Evolutionary conservation across 139 green algal species (phyloP), one percentile per base, ranked within the genome.

Genomic region (Coelastrella sp.): DNA sequence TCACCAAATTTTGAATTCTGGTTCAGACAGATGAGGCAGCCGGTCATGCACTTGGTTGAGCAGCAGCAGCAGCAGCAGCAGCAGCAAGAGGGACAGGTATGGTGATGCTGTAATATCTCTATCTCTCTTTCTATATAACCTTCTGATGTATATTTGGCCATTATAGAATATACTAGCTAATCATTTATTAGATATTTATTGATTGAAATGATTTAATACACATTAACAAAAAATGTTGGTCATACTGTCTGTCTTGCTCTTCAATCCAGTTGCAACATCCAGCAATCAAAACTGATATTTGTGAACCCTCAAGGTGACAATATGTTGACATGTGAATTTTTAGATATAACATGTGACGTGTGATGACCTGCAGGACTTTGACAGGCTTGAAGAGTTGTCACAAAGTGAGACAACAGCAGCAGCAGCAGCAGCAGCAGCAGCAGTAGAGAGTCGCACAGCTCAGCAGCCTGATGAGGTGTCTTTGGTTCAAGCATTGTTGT

Each of bases 1-100:
- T 92, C 80, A 14, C 86, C 93, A 78, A 96, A 97, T 91, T 97
- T 98, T 84, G 59, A 63, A 58, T 60, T 86, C 70, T 98, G 96
- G 96, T 95, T 98, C n/a, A 87, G 91, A 49, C 76, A 91, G 60
- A 91, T 90, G 66, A 93, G 92, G 15, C 85, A 25, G 63, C 87
- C 82, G 1, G 92, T 93, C n/a, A 14, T 82, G 19, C 19, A 25
- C 17, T 78, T 35, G 0, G 1, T 78, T n/a, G 14, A 35, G 70
- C 35, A 17, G 65, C 14, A 49, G 35, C 35, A 49, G 35, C 35
- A 49, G 20, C 19, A 25, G 19, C 20, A 49, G 19, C 20, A 78
- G 25, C 74, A 81, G 22, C 25, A 81, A 24, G 24, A 81, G n/a
- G 17, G 25, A 20, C 74, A 20, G 8, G 8, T 25, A 59, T 81